Evolutionary conservation across 805 yeast species (phyloP), one percentile per base, ranked within the genome.

Genomic region (Ogataea angusta): DNA sequence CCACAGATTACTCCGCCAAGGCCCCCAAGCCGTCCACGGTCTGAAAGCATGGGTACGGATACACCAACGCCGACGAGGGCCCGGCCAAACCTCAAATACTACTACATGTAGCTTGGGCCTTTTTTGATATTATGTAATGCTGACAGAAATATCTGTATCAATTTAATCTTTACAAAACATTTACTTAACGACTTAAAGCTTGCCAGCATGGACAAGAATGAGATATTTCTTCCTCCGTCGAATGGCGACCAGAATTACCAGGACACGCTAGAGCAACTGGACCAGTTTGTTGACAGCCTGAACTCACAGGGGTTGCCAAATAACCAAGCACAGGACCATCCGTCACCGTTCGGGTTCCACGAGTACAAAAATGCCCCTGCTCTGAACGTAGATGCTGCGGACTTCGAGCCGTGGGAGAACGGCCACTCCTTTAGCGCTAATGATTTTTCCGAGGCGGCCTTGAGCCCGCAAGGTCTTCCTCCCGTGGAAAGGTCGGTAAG

Each of bases 201-300:
- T 31, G 36, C 31, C 10, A 30, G 13, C 14, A 34, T 33, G 38
- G 42, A 38, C 33, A 15, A 36, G 18, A 38, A 50, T 46, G 56
- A 50, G 47, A 27, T 37, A 30, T 17, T 51, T 48, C 36, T 51
- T 44, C 21, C 49, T 6, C 21, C 18, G 27, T 21, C 34, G 25
- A 27, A 24, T 10, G 21, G 17, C 18, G 31, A 18, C 14, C 43
- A 41, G 10, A 29, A 17, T 18, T 35, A 38, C 15, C 36, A 39
- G 23, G 34, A 28, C 15, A 43, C 48, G 17, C 14, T 47, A 18
- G 39, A 40, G 15, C 47, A 43, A 19, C 42, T 50, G n/a, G 54
- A 51, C 33, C 40, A 42, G 14, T 45, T 47, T 38, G 47, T 43
- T 5, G 48, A 45, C 13, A 48, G 43, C 30, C 23, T 48, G 28